Base-by-base conservation (phyloP, 352 stramenopile genomes). In the Pythium dissotocum region DNA sequence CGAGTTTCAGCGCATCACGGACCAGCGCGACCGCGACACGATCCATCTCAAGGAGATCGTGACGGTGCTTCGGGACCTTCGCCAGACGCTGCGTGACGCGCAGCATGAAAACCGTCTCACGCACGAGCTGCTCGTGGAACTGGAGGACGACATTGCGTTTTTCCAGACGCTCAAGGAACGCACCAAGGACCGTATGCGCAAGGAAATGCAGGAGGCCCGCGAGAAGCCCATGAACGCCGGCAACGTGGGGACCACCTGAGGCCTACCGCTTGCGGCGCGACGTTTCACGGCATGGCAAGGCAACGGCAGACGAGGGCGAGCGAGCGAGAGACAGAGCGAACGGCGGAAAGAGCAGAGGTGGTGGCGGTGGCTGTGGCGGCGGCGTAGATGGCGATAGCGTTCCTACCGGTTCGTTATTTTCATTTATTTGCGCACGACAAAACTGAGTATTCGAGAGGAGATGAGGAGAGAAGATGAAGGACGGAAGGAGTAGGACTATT, bases 71-170 rank as follows among this genome's bases (percentile, higher is more conserved):
- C 62, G 73, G 1, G 73, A 83, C 26, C 54, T 92, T 62, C 80
- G 84, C 21, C 84, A 75, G 32, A 56, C 76, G 0, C 87, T 81
- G 51, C 77, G 80, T 49, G 82, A 90, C 40, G 77, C 74, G 2
- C 79, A 88, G 57, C 62, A 75, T 38, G 72, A 77, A 35, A 77
- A 80, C 10, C 75, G 78, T 44, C 58, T 74, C 49, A 82, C 77
- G 58, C 79, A 90, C 60, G 85, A 90, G 6, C 49, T 87, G 60
- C 58, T 90, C 6, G 68, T 79, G 1, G 85, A 93, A 53, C 52
- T 89, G 21, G 77, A 88, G 51, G 81, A 90, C 61, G 85, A 93
- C 73, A 80, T 93, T 48, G 78, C 81, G 30, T 91, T 93, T 66
- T 93, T 93, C 59, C 73, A 76, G 35, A 76, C 64, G 21, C 64